Conservation (phyloP, 2,329 filamentous ascomycete species). For the Neocatenulostroma microsporum region DNA sequence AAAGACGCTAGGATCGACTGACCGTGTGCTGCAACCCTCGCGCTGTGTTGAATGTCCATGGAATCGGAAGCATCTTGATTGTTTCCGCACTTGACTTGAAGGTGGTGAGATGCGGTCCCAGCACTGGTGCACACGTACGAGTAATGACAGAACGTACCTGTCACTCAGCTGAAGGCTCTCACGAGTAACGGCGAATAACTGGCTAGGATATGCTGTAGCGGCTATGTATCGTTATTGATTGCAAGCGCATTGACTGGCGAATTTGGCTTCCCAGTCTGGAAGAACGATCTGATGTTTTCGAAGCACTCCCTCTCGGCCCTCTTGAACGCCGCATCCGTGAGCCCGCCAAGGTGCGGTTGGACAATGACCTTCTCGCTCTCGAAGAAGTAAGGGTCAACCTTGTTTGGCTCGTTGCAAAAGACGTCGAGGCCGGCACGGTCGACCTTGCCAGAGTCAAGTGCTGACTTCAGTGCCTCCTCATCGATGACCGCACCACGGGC, state of each 20-base stretch:
- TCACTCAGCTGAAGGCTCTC: too few relatives aligned
- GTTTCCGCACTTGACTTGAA: too few relatives aligned
- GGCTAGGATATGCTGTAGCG: too few relatives aligned
- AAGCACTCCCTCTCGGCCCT: constrained; percentile 61
- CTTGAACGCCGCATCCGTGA: constrained; percentile 58
- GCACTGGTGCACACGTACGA: too few relatives aligned
- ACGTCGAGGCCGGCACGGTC: constrained; percentile 45
- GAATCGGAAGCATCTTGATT: too few relatives aligned
- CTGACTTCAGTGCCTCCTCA: constrained; percentile 41
- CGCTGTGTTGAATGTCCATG: too few relatives aligned
- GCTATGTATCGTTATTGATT: neutral
- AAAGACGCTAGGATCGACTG: too few relatives aligned
- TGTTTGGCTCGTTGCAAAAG: constrained; percentile 39
- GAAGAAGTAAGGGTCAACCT: constrained; percentile 43
- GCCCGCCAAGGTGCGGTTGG: constrained; percentile 61
- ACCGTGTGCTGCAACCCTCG: too few relatives aligned
- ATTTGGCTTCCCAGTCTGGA: constrained; percentile 44
- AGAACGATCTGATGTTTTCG: constrained; percentile 56
- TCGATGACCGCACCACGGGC: constrained; percentile 45
- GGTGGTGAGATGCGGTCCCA: too few relatives aligned
- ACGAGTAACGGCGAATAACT: too few relatives aligned
- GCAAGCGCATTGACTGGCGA: constrained; percentile 51
- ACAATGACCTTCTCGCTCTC: constrained; percentile 46
- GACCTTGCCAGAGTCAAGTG: constrained; percentile 42
- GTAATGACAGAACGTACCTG: too few relatives aligned